Percentiles rank a stretch among this genome's conserved stretches.
These are phyloP conservation scores for Pythium pyrilobum DNA, from an alignment of 352 stramenopile species.

Conservation along the genomic window DNA sequence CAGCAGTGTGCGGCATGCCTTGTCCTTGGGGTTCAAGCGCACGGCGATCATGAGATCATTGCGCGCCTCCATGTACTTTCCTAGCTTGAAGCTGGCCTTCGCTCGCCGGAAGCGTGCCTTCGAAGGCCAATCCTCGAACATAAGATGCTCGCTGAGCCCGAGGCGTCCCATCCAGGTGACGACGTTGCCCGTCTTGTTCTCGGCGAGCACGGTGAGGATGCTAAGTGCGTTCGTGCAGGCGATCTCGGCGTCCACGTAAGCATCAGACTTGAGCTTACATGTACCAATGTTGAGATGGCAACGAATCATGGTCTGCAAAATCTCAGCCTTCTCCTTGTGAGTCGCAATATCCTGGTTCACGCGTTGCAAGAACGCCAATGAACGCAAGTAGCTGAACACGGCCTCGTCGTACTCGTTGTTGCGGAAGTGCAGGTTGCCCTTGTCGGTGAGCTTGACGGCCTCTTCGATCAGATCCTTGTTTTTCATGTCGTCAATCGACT, in stretches of 20 bases:
- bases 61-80: constrained; percentile 67
- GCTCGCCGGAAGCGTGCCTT: constrained; percentile 83
- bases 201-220: constrained; percentile 66
- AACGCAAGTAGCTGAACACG: constrained; percentile 70
- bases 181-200: constrained; percentile 77
- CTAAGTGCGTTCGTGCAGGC: constrained; percentile 79
- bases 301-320: constrained; percentile 86
- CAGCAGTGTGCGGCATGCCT: constrained; percentile 69
- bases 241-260: constrained; percentile 62
- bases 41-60: constrained; percentile 75
- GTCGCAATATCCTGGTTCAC: constrained; percentile 72
- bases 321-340: constrained; percentile 83
- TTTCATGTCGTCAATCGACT: constrained; percentile 65
- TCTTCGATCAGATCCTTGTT: constrained; percentile 72
- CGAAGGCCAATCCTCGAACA: constrained; percentile 84
- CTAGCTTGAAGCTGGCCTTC: constrained; percentile 67
- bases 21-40: constrained; percentile 78
- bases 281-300: constrained; percentile 84
- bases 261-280: constrained; percentile 77
- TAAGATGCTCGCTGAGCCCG: constrained; percentile 65
- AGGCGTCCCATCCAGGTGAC: constrained; percentile 82
- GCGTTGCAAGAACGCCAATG: constrained; percentile 64
- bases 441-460: constrained; percentile 55
- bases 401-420: constrained; percentile 52
- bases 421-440: constrained; percentile 72